These are phyloP conservation scores for Vaccinium darrowii DNA, from an alignment of 148 eudicot genomes.

Conservation along the genomic window DNA sequence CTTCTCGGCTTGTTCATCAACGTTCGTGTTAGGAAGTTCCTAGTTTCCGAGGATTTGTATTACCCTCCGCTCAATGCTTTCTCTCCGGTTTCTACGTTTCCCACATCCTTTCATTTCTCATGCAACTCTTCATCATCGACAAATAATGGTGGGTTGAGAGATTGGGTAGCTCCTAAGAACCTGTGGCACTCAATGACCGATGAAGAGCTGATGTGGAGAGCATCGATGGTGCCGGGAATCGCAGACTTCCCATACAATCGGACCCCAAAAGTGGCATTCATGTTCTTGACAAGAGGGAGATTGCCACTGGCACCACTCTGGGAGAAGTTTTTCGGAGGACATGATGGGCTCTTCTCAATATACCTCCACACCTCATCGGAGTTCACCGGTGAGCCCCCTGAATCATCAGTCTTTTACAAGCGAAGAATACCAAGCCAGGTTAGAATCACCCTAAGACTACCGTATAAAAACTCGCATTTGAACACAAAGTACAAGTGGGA, in stretches of 20 bases:
- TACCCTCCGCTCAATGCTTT: conserved; percentile 24
- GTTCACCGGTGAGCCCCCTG: conserved; percentile 32
- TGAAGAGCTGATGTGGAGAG: conserved; percentile 58
- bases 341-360: conserved; percentile 64
- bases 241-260: conserved; percentile 24
- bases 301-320: conserved; percentile 68
- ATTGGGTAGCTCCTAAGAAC: conserved; percentile 31
- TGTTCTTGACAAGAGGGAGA: conserved; percentile 67
- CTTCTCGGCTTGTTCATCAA: conserved; percentile 53
- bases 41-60: conserved; percentile 45
- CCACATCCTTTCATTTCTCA: not conserved
- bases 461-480: not conserved
- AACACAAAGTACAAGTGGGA: not conserved
- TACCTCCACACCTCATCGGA: conserved; percentile 68
- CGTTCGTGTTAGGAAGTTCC: conserved; percentile 33
- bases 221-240: conserved; percentile 46
- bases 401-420: conserved; percentile 63
- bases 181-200: conserved; percentile 63
- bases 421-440: conserved; percentile 78
- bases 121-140: conserved; percentile 20
- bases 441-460: not conserved
- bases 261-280: conserved; percentile 71
- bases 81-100: conserved; percentile 7
- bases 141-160: not conserved
- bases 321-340: conserved; percentile 78